A percentile compares a stretch with the other conserved stretches of the same genome.
Conservation (phyloP, 1,139 yeast genomes). For the Zygoascus hellenicus region DNA sequence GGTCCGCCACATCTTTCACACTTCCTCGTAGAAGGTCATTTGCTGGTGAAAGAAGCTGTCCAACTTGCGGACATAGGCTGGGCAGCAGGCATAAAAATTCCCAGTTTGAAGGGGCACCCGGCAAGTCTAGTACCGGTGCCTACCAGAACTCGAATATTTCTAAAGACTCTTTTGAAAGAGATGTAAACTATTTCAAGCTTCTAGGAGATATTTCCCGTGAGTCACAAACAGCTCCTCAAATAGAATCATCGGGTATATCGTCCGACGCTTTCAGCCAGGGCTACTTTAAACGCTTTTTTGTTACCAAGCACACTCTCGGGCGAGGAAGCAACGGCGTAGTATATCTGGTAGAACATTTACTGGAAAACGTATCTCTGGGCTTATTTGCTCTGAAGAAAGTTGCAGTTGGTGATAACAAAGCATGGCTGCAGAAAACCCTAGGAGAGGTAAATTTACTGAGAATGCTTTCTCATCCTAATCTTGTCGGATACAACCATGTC, state of each 20-base stretch:
- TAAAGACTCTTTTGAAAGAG: conserved; percentile 14
- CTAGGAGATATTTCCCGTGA: conserved; percentile 17
- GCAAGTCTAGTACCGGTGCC: conserved; percentile 1
- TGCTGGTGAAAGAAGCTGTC: conserved; percentile 16
- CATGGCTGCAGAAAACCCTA: conserved; percentile 62
- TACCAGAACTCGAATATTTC: not conserved
- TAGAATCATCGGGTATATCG: conserved; percentile 20
- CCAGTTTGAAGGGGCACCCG: not conserved
- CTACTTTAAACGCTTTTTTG: conserved; percentile 63
- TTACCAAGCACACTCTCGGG: conserved; percentile 49
- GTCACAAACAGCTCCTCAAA: conserved; percentile 9
- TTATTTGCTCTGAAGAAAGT: conserved; percentile 78
- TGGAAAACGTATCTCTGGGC: conserved; percentile 68
- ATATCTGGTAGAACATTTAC: conserved; percentile 70
- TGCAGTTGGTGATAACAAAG: conserved; percentile 70
- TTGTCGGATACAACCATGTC: conserved; percentile 82
- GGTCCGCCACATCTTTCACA: not conserved
- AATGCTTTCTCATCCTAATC: conserved; percentile 49
- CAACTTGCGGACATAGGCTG: conserved; percentile 26
- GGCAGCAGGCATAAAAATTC: not conserved
- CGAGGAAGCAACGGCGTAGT: conserved; percentile 84
- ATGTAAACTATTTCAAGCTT: conserved; percentile 29
- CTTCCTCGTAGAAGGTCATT: not conserved
- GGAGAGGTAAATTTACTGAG: conserved; percentile 67
- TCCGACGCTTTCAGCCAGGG: conserved; percentile 57